Evolutionary conservation across 164 flowering plant genomes (phyloP).

Genomic region (Tetracentron sinense): DNA sequence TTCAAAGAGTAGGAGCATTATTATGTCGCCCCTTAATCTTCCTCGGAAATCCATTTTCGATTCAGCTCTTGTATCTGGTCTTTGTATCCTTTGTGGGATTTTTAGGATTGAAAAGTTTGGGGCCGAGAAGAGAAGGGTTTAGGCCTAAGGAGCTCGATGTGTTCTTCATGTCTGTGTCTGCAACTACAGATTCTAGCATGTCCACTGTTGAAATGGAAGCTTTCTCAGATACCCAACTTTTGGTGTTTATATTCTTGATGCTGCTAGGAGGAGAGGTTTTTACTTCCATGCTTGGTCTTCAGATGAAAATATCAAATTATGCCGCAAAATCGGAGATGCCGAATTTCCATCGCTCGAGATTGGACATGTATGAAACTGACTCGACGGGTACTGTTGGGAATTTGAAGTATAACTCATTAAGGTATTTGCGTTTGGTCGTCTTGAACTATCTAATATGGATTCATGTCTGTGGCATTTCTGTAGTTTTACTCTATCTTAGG

Average conservation of each 20-base stretch:
- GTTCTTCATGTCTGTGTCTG: constrained; percentile 31
- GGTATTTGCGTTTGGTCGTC: constrained; percentile 26
- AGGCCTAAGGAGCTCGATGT: constrained; percentile 20
- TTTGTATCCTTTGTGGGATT: constrained; percentile 24
- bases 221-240: constrained; percentile 28
- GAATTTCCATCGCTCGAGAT: too few species aligned
- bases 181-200: constrained; percentile 36
- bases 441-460: constrained; percentile 24
- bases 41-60: constrained; percentile 10
- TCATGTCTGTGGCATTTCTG: constrained; percentile 21
- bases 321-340: too few species aligned
- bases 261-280: constrained; percentile 27
- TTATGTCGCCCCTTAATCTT: neutral
- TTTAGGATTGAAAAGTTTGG: constrained; percentile 7
- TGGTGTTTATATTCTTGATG: constrained; percentile 24
- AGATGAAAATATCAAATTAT: neutral
- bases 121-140: constrained; percentile 12
- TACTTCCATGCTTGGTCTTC: constrained; percentile 26
- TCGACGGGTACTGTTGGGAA: too few species aligned
- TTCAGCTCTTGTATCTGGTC: constrained; percentile 16
- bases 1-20: neutral
- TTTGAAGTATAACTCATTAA: constrained; percentile 20
- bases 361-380: too few species aligned
- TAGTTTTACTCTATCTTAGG: constrained; percentile 22
- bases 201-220: constrained; percentile 36